phyloP scores from a whole-genome alignment of 495 filamentous ascomycete species.

The Sphaerosporella brunnea region DNA sequence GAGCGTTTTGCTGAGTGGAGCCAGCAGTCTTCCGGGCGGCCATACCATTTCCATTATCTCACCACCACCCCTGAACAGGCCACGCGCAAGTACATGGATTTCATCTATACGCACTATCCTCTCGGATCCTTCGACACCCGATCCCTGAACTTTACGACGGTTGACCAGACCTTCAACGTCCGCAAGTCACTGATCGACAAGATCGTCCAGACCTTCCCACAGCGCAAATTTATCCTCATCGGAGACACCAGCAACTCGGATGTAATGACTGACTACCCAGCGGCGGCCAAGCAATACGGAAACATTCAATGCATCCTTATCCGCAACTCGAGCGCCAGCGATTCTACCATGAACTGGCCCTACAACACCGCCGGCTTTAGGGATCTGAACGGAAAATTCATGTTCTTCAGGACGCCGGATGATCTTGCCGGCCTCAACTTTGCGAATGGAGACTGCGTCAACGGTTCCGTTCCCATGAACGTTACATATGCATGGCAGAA shows the following conservation, averaged over 20 bases:
- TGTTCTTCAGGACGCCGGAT: constrained; percentile 60
- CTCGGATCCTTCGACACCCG: constrained; percentile 55
- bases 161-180: constrained; percentile 49
- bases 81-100: constrained; percentile 63
- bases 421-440: constrained; percentile 52
- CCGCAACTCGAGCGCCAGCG: constrained; percentile 54
- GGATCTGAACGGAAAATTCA: constrained; percentile 43
- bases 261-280: constrained; percentile 57
- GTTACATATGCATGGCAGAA: constrained; percentile 53
- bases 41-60: constrained; percentile 64
- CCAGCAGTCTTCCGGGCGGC: constrained; percentile 12
- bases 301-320: constrained; percentile 67
- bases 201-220: constrained; percentile 56
- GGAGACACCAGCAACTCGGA: constrained; percentile 66
- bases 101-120: constrained; percentile 51
- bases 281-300: constrained; percentile 41
- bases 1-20: constrained; percentile 18
- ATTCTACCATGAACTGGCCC: constrained; percentile 43
- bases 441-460: constrained; percentile 45
- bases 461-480: constrained; percentile 39
- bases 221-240: constrained; percentile 56
- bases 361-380: constrained; percentile 60
- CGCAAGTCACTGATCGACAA: constrained; percentile 48
- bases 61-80: constrained; percentile 69
- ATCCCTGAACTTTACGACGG: constrained; percentile 61